Base-by-base conservation (phyloP, 306 rosid species). In the Inga laurina region DNA sequence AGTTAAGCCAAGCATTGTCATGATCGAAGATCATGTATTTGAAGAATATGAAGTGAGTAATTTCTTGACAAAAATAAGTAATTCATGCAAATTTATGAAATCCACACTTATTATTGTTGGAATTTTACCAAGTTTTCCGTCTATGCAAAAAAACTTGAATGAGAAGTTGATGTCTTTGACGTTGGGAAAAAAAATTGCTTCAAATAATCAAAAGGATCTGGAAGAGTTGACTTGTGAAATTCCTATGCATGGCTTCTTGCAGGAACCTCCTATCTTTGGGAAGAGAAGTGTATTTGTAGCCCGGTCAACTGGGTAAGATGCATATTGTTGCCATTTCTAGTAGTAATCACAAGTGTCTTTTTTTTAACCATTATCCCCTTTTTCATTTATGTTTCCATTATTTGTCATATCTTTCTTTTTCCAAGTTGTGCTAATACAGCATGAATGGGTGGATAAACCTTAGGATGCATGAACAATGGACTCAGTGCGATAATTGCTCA, bases 191-290 rank as follows among this genome's bases (percentile, higher is more conserved):
- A 43, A 56, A 10, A n/a, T 22, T 59, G 67, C 68, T 27, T 27
- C 68, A 62, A 30, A 57, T 68, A 15, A 30, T 35, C 46, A 62
- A 16, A 82, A 80, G 72, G 44, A 72, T 82, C 7, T 76, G 57
- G 72, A 64, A 64, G 71, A 34, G 61, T 49, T 76, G 70, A 77
- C 84, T 85, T 68, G 67, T 77, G 32, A 62, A 62, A 66, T 54
- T 83, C 35, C 15, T 22, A 10, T 59, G 27, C 56, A n/a, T 87
- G 59, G 80, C 69, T 77, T 88, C 80, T 48, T 76, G 80, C 91
- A 96, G 99, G 99, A 96, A 72, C 97, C 99, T 83, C 99, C 99
- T 43, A 91, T 96, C 74, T 96, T 96, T 79, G 98, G 99, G 78
- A 96, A 96, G 89, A 94, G 89, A 82, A 92, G 97, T 92, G 92